Conservation (phyloP, 139 green algal genomes). For the Auxenochlorella pyrenoidosa region DNA sequence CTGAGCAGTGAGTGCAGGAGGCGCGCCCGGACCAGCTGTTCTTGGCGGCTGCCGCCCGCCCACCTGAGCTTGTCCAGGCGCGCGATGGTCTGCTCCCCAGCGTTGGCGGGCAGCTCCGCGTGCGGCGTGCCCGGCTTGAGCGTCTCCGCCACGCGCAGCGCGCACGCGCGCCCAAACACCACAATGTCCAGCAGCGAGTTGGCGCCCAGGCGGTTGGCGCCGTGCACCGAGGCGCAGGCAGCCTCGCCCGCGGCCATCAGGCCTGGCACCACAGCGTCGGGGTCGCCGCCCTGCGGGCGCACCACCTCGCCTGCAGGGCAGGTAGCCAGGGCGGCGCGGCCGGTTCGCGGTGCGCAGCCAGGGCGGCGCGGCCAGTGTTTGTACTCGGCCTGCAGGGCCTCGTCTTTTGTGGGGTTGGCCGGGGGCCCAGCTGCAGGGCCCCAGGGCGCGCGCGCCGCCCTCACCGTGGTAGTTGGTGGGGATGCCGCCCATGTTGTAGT, state of each 20-base stretch:
- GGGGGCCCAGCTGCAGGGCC: too few species aligned
- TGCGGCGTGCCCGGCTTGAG: slow-evolving; percentile 89
- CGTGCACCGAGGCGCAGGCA: slow-evolving; percentile 94
- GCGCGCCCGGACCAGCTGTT: too few species aligned
- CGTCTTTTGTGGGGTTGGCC: too few species aligned
- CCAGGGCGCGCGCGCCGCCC: background rate
- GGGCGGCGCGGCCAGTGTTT: too few species aligned
- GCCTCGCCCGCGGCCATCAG: slow-evolving; percentile 96
- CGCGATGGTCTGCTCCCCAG: slow-evolving; percentile 80
- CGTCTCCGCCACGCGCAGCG: slow-evolving; percentile 73
- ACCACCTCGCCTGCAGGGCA: slow-evolving; percentile 59
- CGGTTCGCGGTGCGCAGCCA: too few species aligned
- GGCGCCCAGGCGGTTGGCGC: slow-evolving; percentile 98
- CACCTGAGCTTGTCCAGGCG: slow-evolving; percentile 89
- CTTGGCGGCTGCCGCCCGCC: background rate
- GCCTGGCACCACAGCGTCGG: slow-evolving; percentile 90
- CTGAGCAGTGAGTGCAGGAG: too few species aligned
- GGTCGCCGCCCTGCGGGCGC: slow-evolving; percentile 59
- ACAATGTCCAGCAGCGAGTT: slow-evolving; percentile 99
- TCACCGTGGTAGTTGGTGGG: slow-evolving; percentile 96
- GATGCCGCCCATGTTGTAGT: slow-evolving; percentile 99
- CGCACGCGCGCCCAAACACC: slow-evolving; percentile 97
- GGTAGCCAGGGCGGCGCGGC: background rate
- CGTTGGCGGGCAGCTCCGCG: slow-evolving; percentile 73
- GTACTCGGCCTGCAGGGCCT: too few species aligned